phyloP scores from a whole-genome alignment of 2,329 filamentous ascomycete genomes.

The Lasiodiplodia hormozganensis region DNA sequence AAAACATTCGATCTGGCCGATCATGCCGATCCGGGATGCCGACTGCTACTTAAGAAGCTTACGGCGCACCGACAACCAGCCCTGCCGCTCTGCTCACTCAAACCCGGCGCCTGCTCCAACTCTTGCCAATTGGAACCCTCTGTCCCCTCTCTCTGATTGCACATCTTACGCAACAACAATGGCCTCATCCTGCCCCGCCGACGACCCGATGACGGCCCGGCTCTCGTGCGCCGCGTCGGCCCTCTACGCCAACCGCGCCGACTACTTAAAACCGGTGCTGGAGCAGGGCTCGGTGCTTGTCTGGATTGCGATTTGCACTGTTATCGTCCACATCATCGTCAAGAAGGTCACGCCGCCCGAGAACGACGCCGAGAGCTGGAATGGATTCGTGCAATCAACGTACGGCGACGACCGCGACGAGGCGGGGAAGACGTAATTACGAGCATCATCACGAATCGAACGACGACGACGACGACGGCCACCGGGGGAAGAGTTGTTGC shows the following conservation, averaged over 20 bases:
- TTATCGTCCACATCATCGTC: conserved; percentile 14
- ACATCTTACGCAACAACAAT: neutral
- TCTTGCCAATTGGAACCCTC: neutral
- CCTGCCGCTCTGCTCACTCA: neutral
- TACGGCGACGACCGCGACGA: conserved; percentile 25
- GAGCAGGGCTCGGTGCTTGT: conserved; percentile 15
- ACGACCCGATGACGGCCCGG: conserved; percentile 12
- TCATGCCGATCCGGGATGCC: conserved; percentile 26
- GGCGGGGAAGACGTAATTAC: neutral
- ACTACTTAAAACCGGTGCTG: conserved; percentile 13
- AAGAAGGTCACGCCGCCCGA: conserved; percentile 24
- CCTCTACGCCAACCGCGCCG: neutral
- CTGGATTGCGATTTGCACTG: conserved; percentile 17
- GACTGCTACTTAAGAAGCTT: conserved; percentile 6
- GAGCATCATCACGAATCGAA: neutral
- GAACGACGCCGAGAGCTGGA: conserved; percentile 26
- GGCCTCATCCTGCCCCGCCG: conserved; percentile 14
- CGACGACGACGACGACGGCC: neutral
- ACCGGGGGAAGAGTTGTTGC: neutral
- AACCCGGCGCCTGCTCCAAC: neutral
- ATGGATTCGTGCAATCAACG: conserved; percentile 24
- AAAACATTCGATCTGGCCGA: conserved; percentile 26
- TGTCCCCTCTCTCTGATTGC: neutral
- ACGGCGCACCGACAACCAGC: neutral
- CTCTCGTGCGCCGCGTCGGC: conserved; percentile 8